A percentile compares a stretch with the other conserved stretches of the same genome.
phyloP scores from a whole-genome alignment of 495 filamentous ascomycete genomes.

The Endocarpon pusillum region DNA sequence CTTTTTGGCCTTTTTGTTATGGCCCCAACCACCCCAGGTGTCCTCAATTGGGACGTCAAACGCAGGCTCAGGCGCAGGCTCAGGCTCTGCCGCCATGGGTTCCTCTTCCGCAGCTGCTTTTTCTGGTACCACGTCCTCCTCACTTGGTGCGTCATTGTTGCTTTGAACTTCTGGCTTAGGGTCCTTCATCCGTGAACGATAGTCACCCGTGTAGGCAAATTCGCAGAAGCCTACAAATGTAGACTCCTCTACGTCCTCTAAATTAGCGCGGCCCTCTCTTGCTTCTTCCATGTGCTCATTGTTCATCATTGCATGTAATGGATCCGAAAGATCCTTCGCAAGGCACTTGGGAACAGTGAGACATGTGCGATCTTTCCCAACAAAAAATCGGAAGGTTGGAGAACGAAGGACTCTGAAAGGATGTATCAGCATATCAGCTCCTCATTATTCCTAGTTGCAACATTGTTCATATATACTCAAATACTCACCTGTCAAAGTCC shows the following conservation, averaged over 20 bases:
- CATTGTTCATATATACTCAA: too few species aligned
- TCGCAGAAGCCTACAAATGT: conserved; percentile 9
- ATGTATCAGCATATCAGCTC: conserved; percentile 3
- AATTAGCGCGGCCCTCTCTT: background rate
- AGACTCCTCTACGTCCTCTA: conserved; percentile 9
- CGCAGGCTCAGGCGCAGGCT: background rate
- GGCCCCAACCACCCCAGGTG: too few species aligned
- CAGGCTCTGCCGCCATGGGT: conserved; percentile 2
- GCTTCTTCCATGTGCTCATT: conserved; percentile 10
- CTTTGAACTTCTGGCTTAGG: too few species aligned
- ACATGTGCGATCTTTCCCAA: conserved; percentile 3
- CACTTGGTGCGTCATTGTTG: too few species aligned
- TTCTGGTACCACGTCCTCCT: background rate
- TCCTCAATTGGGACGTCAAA: too few species aligned
- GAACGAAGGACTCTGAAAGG: conserved; percentile 2
- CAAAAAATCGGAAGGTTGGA: conserved; percentile 2
- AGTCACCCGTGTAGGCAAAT: conserved; percentile 13
- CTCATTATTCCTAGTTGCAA: too few species aligned
- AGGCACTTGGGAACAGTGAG: conserved; percentile 2
- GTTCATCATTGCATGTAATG: conserved; percentile 2
- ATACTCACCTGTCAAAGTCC: too few species aligned
- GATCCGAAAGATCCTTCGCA: conserved; percentile 3
- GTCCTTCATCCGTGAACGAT: too few species aligned
- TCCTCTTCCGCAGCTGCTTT: too few species aligned
- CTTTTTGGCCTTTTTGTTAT: background rate